Conservation (phyloP, 768 basidiomycete species). For the Russula sp. region DNA sequence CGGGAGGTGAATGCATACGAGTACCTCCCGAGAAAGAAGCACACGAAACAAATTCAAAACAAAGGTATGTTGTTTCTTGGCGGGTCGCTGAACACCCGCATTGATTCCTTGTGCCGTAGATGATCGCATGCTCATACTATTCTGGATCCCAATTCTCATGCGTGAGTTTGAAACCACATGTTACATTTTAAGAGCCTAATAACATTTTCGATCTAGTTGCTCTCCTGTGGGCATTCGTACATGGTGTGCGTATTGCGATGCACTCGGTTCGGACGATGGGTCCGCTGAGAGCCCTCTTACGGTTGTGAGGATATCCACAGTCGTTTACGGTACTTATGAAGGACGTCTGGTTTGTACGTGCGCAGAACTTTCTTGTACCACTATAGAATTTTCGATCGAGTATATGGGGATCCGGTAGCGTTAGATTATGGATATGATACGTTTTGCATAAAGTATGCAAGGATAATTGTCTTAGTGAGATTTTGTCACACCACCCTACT, state of each 20-base stretch:
- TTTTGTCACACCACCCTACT: no score
- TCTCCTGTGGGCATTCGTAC: constrained; percentile 38
- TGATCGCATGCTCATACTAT: constrained; percentile 79
- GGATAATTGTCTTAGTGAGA: no score
- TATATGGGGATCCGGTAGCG: constrained; percentile 10
- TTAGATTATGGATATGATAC: constrained; percentile 22
- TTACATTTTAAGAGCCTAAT: not conserved
- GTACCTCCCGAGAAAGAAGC: constrained; percentile 53
- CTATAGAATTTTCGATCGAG: constrained; percentile 2
- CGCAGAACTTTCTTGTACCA: constrained; percentile 1
- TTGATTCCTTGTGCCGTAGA: constrained; percentile 42
- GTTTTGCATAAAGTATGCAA: no score
- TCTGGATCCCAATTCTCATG: constrained; percentile 84
- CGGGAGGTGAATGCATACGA: constrained; percentile 67
- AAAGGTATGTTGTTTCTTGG: constrained; percentile 54
- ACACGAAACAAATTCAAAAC: constrained; percentile 50
- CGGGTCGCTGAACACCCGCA: not conserved
- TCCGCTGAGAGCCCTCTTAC: constrained; percentile 25
- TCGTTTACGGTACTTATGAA: not conserved
- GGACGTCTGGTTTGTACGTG: constrained; percentile 9
- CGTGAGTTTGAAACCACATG: constrained; percentile 47
- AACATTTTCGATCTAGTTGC: constrained; percentile 32
- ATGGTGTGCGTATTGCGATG: constrained; percentile 29
- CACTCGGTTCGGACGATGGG: constrained; percentile 28
- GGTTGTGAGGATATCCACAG: constrained; percentile 16